Percentiles rank a stretch among this genome's conserved stretches.
These are phyloP conservation scores for Gastrolobium villosum DNA, from an alignment of 306 rosid species.

Conservation along the genomic window DNA sequence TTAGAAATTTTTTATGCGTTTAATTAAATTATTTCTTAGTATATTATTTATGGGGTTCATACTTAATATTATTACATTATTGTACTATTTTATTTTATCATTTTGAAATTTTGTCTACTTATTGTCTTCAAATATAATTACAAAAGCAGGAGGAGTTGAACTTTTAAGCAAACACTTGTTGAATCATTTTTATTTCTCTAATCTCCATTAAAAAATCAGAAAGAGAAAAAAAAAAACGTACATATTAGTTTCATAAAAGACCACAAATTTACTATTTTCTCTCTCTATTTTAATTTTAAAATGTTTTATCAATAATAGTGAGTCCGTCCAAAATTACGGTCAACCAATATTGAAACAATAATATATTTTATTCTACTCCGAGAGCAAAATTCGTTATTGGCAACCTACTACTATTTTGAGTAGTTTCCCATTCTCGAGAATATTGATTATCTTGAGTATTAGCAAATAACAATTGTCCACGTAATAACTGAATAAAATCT, in stretches of 20 bases:
- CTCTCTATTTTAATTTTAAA: not conserved
- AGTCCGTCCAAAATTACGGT: not conserved
- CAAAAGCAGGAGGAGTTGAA: not conserved
- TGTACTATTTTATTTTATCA: not conserved
- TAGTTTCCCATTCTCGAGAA: not conserved
- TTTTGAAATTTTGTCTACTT: not conserved
- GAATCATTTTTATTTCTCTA: not conserved
- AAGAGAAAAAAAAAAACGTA: not conserved
- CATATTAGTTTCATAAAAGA: not conserved
- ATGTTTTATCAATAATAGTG: not conserved
- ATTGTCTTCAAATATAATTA: not conserved
- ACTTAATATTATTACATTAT: not conserved
- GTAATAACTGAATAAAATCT: slow-evolving; percentile 14
- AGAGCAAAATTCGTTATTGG: slow-evolving; percentile 1
- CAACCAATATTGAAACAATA: not conserved
- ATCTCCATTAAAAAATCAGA: not conserved
- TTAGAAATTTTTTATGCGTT: too few species aligned
- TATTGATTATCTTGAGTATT: not conserved
- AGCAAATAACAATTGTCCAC: not conserved
- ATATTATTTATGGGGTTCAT: not conserved
- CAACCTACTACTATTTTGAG: slow-evolving; percentile 12
- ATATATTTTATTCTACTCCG: not conserved
- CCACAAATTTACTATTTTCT: not conserved
- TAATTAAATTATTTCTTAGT: too few species aligned
- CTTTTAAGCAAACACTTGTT: not conserved